Evolutionary conservation across 306 rosid genomes (phyloP), one percentile per base, ranked within the genome.

Genomic region (Cyclanthera cordifolia): DNA sequence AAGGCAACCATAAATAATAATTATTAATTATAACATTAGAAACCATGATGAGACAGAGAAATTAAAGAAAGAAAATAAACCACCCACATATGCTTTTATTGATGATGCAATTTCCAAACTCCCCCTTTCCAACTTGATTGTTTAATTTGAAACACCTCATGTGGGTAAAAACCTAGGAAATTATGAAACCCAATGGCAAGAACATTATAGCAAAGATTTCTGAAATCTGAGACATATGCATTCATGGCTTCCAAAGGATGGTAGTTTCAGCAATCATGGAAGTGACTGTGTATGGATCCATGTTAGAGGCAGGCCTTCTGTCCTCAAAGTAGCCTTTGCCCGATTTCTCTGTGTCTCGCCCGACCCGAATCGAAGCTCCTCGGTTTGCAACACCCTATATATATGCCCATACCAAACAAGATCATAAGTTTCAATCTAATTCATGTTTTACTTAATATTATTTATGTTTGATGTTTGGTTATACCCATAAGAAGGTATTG

Each of bases 251-350:
- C 85, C 82, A 79, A 57, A 86, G 85, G 34, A 86, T 51, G 82
- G 92, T 86, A 53, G 92, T 86, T 3, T 84, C 84, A 19, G 89
- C 92, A 75, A 86, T 78, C 92, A 82, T 80, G 78, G 92, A 80
- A 20, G 92, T 86, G 68, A 86, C 92, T 28, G 81, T 82, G 67
- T 86, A 86, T 1, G 92, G 92, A 47, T 86, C 92, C 92, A 86
- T 86, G 92, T 86, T 86, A 19, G 92, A 86, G 24, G 92, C 89
- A 10, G 92, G 92, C 82, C 92, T 84, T 56, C 89, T 80, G 52
- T 86, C 92, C 74, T 86, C 92, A 63, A 86, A 86, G 17, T 86
- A 86, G 3, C 92, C 92, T 57, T 84, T 86, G 27, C 92, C 85
- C 66, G 10, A 82, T 68, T 80, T 82, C 78, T 84, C 89, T 15